Evolutionary conservation across 345 rosid species (phyloP), one percentile per base, ranked within the genome.

Genomic region (Arabidopsis suecica): DNA sequence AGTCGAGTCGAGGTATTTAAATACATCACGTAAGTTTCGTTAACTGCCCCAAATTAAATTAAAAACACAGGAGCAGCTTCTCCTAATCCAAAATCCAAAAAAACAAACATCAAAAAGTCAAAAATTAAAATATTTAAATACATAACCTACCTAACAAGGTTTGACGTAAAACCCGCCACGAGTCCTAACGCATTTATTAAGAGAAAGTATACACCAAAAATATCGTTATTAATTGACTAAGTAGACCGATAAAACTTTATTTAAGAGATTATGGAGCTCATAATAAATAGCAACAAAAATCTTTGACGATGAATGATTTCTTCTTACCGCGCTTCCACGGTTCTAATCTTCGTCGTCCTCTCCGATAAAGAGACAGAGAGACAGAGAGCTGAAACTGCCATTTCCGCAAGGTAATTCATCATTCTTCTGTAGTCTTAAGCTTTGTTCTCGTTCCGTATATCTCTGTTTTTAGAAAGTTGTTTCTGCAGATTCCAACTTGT

Each of bases 71-170:
- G 40, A 73, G 38, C 20, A 55, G 57, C 56, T 44, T 37, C 36
- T 64, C 56, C 56, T 73, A 53, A 63, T 16, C 37, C 37, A 20
- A 41, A 50, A 38, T 3, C 38, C 40, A 48, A 32, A 48, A 20
- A 16, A 7, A 2, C 9, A 32, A 18, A 50, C 22, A 72, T 3
- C 9, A 7, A 7, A 61, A 76, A 68, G 75, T 76, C 74, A 61
- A 53, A n/a, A 38, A 41, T 32, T 5, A 41, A 40, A 53, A 32
- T 14, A 53, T 41, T 9, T 13, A 58, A 44, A 12, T 55, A 56
- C 5, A 48, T 16, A 66, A 44, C 71, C 42, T 38, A 70, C 80
- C 80, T 55, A 70, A 76, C 71, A 55, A 77, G n/a, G 51, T 63
- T 77, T 77, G 80, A 69, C 51, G 60, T 55, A 61, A 22, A 5